Conservation (phyloP, 2,329 filamentous ascomycete genomes). For the Coleophoma cylindrospora region DNA sequence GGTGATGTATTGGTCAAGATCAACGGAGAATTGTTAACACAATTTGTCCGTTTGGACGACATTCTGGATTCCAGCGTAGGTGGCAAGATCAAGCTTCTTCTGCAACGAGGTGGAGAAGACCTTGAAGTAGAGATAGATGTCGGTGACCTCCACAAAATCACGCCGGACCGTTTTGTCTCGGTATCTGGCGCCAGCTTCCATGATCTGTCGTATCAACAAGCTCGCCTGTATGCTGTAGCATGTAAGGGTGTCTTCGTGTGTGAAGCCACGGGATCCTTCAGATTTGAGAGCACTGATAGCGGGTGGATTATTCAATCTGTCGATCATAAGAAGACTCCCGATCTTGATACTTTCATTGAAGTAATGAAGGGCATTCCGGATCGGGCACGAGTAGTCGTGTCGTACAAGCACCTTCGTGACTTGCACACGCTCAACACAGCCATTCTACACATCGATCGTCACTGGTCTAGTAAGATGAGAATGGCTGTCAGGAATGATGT, state of each 20-base stretch:
- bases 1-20: constrained; percentile 92
- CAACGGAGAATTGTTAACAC: constrained; percentile 87
- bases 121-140: constrained; percentile 80
- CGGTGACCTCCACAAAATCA: constrained; percentile 88
- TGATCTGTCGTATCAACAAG: constrained; percentile 93
- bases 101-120: constrained; percentile 86
- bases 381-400: constrained; percentile 80
- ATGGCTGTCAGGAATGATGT: constrained; percentile 85
- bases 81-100: constrained; percentile 68
- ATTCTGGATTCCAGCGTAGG: constrained; percentile 87
- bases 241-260: constrained; percentile 92
- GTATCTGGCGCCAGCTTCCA: constrained; percentile 95
- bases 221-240: constrained; percentile 89
- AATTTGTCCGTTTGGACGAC: constrained; percentile 87
- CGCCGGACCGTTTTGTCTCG: constrained; percentile 90
- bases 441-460: constrained; percentile 87
- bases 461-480: constrained; percentile 95
- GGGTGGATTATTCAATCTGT: constrained; percentile 93
- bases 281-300: constrained; percentile 83
- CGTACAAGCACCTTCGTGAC: constrained; percentile 92
- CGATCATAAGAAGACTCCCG: constrained; percentile 85
- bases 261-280: constrained; percentile 91
- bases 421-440: constrained; percentile 91
- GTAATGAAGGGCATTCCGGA: constrained; percentile 86
- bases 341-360: constrained; percentile 83